phyloP scores from a whole-genome alignment of 1,284 basidiomycete species.

The Sporisorium sorghi region DNA sequence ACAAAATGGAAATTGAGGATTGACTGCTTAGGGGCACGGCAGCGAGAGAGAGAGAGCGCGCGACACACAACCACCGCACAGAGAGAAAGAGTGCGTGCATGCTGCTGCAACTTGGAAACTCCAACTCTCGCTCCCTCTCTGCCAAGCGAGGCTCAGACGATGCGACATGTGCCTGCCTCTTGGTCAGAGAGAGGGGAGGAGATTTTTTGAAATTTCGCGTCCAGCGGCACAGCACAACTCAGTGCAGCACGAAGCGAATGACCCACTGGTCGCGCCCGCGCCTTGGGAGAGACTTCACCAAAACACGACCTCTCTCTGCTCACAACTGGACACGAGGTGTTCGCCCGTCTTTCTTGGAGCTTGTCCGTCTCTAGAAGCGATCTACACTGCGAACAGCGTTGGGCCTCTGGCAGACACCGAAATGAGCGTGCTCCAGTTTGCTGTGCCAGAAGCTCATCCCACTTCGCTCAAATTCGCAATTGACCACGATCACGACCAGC shows the following conservation, averaged over 20 bases:
- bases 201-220: conserved; percentile 3
- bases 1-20: neutral
- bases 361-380: too few species aligned
- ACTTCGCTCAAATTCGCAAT: too few species aligned
- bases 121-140: neutral
- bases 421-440: too few species aligned
- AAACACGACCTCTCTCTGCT: neutral
- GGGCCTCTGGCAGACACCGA: neutral
- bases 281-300: too few species aligned
- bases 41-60: neutral
- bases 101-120: neutral
- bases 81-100: neutral
- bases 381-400: too few species aligned
- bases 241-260: too few species aligned
- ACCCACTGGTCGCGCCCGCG: neutral
- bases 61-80: neutral
- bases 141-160: conserved; percentile 2
- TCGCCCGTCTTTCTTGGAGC: too few species aligned
- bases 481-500: too few species aligned
- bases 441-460: too few species aligned
- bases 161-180: conserved; percentile 5
- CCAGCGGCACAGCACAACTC: neutral
- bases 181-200: neutral
- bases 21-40: neutral
- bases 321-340: too few species aligned